phyloP scores from a whole-genome alignment of 148 eudicot species.

The Tetragonia tetragonoides region DNA sequence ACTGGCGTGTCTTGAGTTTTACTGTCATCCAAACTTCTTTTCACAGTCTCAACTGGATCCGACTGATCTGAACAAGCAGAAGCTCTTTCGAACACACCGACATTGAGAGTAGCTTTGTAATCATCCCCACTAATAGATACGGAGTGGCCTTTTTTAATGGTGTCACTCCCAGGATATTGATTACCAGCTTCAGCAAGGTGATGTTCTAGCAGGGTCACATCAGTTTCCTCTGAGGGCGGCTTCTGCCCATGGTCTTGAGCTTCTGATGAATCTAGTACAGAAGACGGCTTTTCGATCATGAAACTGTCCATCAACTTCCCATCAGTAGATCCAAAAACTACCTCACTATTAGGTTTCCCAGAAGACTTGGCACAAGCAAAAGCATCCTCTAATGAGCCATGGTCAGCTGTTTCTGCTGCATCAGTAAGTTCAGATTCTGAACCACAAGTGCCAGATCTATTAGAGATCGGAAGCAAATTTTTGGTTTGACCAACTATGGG shows the following conservation, averaged over 20 bases:
- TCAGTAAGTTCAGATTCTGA: constrained; percentile 4
- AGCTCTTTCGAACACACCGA: constrained; percentile 12
- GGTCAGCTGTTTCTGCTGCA: neutral
- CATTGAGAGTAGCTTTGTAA: constrained; percentile 1
- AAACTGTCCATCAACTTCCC: neutral
- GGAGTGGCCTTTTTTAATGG: neutral
- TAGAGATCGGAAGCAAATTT: neutral
- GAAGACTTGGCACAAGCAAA: constrained; percentile 10
- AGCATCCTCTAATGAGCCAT: constrained; percentile 18
- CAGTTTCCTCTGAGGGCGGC: constrained; percentile 11
- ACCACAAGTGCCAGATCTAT: constrained; percentile 6
- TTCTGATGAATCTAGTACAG: constrained; percentile 7
- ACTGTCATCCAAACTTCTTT: constrained; percentile 22
- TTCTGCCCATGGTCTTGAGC: constrained; percentile 5
- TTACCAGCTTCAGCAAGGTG: constrained; percentile 2
- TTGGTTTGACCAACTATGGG: neutral
- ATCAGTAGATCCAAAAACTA: neutral
- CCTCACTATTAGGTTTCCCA: neutral
- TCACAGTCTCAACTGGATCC: constrained; percentile 22
- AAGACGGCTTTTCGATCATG: constrained; percentile 11
- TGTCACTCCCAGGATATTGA: constrained; percentile 3
- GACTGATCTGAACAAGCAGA: constrained; percentile 19
- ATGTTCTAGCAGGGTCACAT: constrained; percentile 3
- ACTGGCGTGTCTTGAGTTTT: constrained; percentile 24
- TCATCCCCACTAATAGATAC: constrained; percentile 11